Evolutionary conservation across 371 early-diverging fungal genomes (phyloP).

Genomic region (Parasitella parasitica): DNA sequence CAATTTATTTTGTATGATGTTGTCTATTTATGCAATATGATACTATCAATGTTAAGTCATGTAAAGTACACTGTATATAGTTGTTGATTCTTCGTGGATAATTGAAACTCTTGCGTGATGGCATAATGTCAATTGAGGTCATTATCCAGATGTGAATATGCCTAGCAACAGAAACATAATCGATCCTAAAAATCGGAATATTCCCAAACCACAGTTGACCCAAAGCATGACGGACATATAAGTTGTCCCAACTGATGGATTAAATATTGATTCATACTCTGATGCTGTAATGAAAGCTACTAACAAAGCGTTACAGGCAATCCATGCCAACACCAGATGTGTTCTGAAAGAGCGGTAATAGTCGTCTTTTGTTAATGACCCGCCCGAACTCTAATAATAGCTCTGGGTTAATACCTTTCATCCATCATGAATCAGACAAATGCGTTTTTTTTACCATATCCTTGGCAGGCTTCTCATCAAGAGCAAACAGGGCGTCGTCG

Average conservation of each 20-base stretch:
- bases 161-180: conserved; percentile 66
- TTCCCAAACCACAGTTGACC: conserved; percentile 79
- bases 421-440: too few relatives aligned
- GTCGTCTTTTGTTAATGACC: conserved; percentile 66
- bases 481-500: conserved; percentile 62
- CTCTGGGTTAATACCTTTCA: too few relatives aligned
- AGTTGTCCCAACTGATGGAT: conserved; percentile 47
- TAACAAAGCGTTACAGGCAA: conserved; percentile 79
- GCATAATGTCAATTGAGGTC: too few relatives aligned
- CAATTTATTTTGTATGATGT: too few relatives aligned
- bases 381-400: not conserved
- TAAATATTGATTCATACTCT: conserved; percentile 31
- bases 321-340: conserved; percentile 77
- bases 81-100: too few relatives aligned
- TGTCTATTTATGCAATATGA: too few relatives aligned
- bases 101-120: too few relatives aligned
- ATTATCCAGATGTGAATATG: conserved; percentile 31
- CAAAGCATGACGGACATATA: conserved; percentile 86
- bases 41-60: too few relatives aligned
- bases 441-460: conserved; percentile 1
- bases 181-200: conserved; percentile 81
- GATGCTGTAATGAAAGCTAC: conserved; percentile 57
- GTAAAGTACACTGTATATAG: too few relatives aligned
- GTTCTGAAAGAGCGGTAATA: conserved; percentile 88
- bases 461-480: conserved; percentile 35